Percentiles rank a stretch among this genome's conserved stretches.
Conservation (phyloP, 176 grass and related monocot genomes). For the Aegilops bicornis region DNA sequence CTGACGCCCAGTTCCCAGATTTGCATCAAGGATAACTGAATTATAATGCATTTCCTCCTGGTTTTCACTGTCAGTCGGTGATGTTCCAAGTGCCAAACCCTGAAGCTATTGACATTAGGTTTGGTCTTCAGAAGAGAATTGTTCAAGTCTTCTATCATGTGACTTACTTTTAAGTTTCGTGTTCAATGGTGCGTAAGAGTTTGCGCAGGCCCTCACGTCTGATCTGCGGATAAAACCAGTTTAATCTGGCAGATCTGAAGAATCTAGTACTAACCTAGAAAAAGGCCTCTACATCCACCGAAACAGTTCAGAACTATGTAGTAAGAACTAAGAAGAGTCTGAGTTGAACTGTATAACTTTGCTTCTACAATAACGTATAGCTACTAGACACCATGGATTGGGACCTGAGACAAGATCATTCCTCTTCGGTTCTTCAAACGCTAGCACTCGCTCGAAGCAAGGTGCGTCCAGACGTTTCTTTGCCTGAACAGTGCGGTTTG, state of each 20-base stretch:
- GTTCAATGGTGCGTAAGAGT: too few relatives aligned
- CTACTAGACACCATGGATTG: background rate
- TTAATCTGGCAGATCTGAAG: too few relatives aligned
- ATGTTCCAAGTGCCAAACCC: too few relatives aligned
- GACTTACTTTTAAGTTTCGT: too few relatives aligned
- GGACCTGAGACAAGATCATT: constrained; percentile 17
- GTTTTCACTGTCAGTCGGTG: background rate
- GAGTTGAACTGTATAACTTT: background rate
- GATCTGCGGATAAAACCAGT: too few relatives aligned
- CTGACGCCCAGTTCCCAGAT: too few relatives aligned
- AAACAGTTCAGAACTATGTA: background rate
- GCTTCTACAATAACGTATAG: constrained; percentile 1
- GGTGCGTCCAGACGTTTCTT: background rate
- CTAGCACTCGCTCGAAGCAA: background rate
- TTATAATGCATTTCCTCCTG: background rate
- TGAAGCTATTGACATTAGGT: too few relatives aligned
- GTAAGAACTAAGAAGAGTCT: background rate
- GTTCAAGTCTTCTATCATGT: too few relatives aligned
- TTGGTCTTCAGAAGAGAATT: too few relatives aligned
- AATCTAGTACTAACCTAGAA: too few relatives aligned
- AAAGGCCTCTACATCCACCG: background rate
- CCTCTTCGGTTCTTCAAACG: background rate
- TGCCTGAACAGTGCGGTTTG: constrained; percentile 10
- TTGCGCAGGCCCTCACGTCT: too few relatives aligned
- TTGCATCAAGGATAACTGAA: background rate